Evolutionary conservation across 805 yeast genomes (phyloP).

Genomic region (Saccharomycopsis lassenensis): DNA sequence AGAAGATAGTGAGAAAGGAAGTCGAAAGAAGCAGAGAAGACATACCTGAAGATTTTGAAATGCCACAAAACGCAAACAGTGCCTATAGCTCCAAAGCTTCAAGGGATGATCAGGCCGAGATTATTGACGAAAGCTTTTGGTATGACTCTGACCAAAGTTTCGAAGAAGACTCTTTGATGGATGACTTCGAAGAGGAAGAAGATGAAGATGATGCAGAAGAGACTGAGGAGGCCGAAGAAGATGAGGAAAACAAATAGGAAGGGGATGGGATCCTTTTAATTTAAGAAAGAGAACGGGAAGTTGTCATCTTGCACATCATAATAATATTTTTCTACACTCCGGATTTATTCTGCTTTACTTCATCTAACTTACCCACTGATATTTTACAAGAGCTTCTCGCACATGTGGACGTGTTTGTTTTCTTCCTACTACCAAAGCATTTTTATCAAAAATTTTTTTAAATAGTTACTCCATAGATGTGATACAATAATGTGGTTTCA

Average conservation of each 20-base stretch:
- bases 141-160: conserved; percentile 67
- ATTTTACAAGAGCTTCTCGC: too few relatives aligned
- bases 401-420: too few relatives aligned
- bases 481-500: too few relatives aligned
- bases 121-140: conserved; percentile 77
- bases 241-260: conserved; percentile 38
- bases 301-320: too few relatives aligned
- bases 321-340: too few relatives aligned
- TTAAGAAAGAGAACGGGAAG: too few relatives aligned
- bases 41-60: conserved; percentile 75
- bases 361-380: too few relatives aligned
- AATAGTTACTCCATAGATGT: too few relatives aligned
- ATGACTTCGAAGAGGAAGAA: conserved; percentile 44
- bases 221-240: conserved; percentile 30
- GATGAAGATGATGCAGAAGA: conserved; percentile 51
- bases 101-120: conserved; percentile 29
- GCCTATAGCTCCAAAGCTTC: conserved; percentile 34
- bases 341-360: too few relatives aligned
- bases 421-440: too few relatives aligned
- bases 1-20: conserved; percentile 63
- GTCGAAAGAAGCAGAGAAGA: conserved; percentile 76
- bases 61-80: conserved; percentile 64
- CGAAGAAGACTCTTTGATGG: conserved; percentile 39
- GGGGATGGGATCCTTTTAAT: too few relatives aligned
- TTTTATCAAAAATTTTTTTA: too few relatives aligned